Conservation (phyloP, 2,329 filamentous ascomycete genomes). For the Dactylellina drechsleri region DNA sequence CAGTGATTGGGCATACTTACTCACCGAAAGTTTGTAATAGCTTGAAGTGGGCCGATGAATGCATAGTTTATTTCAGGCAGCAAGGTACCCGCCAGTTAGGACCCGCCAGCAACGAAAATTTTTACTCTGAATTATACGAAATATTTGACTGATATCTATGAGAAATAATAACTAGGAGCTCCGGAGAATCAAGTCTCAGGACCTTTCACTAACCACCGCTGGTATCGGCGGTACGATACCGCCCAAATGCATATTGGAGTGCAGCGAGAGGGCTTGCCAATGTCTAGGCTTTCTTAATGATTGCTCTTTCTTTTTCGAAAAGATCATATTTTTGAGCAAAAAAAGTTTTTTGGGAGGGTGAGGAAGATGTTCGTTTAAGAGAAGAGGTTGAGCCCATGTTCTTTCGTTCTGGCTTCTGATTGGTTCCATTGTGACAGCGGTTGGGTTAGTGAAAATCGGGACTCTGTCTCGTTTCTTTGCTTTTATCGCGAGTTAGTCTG, state of each 20-base stretch:
- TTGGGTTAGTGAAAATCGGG: not conserved
- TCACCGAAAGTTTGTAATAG: too few relatives aligned
- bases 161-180: too few relatives aligned
- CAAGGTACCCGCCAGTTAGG: not conserved
- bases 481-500: not conserved
- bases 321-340: too few relatives aligned
- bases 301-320: too few relatives aligned
- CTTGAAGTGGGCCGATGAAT: not conserved
- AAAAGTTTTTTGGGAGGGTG: conserved; percentile 1
- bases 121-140: not conserved
- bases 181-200: too few relatives aligned
- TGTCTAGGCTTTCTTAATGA: too few relatives aligned
- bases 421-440: not conserved
- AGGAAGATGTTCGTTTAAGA: not conserved
- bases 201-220: too few relatives aligned
- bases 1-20: too few relatives aligned
- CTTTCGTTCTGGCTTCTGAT: conserved; percentile 7
- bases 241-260: too few relatives aligned
- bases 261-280: too few relatives aligned
- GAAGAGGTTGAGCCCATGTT: conserved; percentile 16
- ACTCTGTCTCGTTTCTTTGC: not conserved
- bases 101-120: not conserved
- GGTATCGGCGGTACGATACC: too few relatives aligned
- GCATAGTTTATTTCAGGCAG: not conserved
- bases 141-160: too few relatives aligned